A percentile compares a stretch with the other conserved stretches of the same genome.
These are phyloP conservation scores for Colletotrichum sp. DNA, from an alignment of 2,329 filamentous ascomycete genomes.

Conservation along the genomic window DNA sequence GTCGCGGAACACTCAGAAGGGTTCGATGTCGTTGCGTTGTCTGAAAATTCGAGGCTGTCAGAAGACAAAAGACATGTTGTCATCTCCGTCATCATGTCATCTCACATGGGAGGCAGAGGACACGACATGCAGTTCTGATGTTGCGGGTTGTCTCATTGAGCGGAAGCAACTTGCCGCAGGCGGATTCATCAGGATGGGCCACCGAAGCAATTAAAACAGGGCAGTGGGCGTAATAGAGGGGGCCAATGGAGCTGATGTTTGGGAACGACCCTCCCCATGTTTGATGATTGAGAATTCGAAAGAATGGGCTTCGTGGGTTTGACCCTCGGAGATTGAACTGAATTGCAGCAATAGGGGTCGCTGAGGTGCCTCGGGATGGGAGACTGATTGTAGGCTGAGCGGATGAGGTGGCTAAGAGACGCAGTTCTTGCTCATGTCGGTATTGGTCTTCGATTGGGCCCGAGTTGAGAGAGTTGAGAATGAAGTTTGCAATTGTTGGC, in stretches of 20 bases:
- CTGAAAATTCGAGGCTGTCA: neutral
- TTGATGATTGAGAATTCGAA: neutral
- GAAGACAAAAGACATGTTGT: neutral
- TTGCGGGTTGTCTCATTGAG: neutral
- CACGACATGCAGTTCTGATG: neutral
- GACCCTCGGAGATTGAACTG: neutral
- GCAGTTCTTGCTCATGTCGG: neutral
- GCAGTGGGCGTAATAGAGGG: neutral
- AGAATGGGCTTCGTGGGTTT: neutral
- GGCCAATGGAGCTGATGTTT: neutral
- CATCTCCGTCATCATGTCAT: no score
- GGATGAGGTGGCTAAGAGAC: neutral
- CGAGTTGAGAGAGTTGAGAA: neutral
- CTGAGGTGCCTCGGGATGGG: neutral
- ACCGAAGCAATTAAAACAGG: neutral
- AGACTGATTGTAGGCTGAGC: neutral
- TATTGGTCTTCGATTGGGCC: neutral
- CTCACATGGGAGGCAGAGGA: neutral
- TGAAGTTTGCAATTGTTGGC: neutral
- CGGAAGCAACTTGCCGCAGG: neutral
- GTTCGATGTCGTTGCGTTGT: rapidly evolving
- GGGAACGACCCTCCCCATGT: neutral
- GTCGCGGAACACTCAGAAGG: neutral
- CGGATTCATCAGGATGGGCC: neutral
- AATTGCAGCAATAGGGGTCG: neutral